Evolutionary conservation across 129 eudicot genomes (phyloP).

Genomic region (Pseudognaphalium luteoalbum): DNA sequence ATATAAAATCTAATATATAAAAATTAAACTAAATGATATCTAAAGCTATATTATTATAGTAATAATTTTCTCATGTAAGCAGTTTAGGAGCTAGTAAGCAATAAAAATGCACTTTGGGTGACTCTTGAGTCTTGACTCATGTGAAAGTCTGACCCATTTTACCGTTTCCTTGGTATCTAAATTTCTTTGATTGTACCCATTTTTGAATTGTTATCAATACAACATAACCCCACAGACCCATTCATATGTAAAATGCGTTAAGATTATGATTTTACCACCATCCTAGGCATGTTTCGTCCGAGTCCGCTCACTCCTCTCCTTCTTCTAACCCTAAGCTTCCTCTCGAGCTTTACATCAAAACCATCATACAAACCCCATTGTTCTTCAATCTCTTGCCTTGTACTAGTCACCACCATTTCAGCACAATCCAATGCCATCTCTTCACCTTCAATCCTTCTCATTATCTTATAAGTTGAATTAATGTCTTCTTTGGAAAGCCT

Average conservation of each 20-base stretch:
- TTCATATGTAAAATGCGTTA: conserved; percentile 3
- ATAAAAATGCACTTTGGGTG: not conserved
- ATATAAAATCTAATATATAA: not conserved
- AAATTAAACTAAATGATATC: too few relatives aligned
- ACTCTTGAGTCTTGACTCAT: not conserved
- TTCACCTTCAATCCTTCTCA: conserved; percentile 86
- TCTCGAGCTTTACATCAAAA: conserved; percentile 69
- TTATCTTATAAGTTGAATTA: conserved; percentile 69
- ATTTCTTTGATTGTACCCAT: not conserved
- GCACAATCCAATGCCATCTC: conserved; percentile 77
- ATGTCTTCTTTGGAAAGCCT: conserved; percentile 72
- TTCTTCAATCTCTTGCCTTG: conserved; percentile 83
- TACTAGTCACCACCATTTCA: conserved; percentile 87
- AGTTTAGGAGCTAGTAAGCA: not conserved
- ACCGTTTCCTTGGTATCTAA: not conserved
- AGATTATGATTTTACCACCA: conserved; percentile 51
- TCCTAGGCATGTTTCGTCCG: conserved; percentile 84
- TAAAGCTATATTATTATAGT: too few relatives aligned
- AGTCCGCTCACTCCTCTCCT: conserved; percentile 69
- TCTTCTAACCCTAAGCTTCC: conserved; percentile 71
- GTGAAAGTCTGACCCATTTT: not conserved
- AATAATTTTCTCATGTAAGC: not conserved
- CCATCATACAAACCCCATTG: conserved; percentile 94
- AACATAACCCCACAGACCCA: not conserved
- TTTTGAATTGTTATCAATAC: not conserved